Percentiles rank a stretch among this genome's conserved stretches.
Conservation (phyloP, 1,284 basidiomycete genomes). For the Amylostereum chailletii region DNA sequence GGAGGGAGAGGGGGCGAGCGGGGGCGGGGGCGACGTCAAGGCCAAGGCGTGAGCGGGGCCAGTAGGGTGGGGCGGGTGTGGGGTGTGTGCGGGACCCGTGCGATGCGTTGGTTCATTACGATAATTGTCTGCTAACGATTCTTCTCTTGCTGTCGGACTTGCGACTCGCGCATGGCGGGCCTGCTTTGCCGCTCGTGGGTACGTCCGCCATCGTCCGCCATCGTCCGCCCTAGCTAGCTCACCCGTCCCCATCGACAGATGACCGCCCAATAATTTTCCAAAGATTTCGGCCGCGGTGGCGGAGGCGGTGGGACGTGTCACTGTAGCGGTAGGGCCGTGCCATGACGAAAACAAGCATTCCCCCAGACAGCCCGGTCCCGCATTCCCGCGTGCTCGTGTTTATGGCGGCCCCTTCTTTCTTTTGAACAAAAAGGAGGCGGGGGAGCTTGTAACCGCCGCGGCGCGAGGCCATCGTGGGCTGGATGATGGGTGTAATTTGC, state of each 20-base stretch:
- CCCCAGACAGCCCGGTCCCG: background rate
- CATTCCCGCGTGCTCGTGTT: background rate
- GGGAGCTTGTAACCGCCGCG: background rate
- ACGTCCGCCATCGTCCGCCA: no score
- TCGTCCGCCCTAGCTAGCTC: no score
- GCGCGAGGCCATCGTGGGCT: background rate
- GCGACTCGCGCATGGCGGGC: no score
- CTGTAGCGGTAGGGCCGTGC: background rate
- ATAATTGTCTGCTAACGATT: background rate
- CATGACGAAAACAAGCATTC: conserved; percentile 1
- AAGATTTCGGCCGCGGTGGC: background rate
- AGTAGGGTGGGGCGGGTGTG: background rate
- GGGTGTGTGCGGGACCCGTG: background rate
- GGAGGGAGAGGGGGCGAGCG: background rate
- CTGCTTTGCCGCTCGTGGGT: no score
- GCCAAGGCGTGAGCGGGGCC: background rate
- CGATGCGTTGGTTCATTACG: background rate
- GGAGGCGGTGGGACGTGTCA: background rate
- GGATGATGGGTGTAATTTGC: conserved; percentile 4
- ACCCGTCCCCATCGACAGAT: no score
- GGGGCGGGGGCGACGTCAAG: background rate
- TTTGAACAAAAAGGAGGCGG: no score
- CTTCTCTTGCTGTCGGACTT: no score
- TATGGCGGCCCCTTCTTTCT: background rate
- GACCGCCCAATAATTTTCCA: background rate